These are phyloP conservation scores for Citrus hindsii DNA, from an alignment of 345 rosid genomes.

Conservation along the genomic window DNA sequence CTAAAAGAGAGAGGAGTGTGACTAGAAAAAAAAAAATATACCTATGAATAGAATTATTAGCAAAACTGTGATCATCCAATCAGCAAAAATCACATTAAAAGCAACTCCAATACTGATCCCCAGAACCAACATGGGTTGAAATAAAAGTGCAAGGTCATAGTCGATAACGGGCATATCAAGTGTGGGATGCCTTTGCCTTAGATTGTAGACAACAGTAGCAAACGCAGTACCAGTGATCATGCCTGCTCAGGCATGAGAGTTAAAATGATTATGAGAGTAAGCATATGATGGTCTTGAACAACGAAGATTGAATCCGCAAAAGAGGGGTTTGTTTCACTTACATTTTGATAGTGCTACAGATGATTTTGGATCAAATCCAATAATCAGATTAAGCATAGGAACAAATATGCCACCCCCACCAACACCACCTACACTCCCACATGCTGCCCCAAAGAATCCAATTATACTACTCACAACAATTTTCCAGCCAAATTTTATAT, in stretches of 20 bases:
- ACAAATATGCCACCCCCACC: constrained; percentile 57
- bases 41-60: constrained; percentile 42
- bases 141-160: constrained; percentile 49
- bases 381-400: constrained; percentile 46
- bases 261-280: not conserved
- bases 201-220: constrained; percentile 38
- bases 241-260: constrained; percentile 19
- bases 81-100: constrained; percentile 43
- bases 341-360: constrained; percentile 52
- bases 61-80: constrained; percentile 52
- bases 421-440: constrained; percentile 55
- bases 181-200: constrained; percentile 44
- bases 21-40: not conserved
- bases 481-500: constrained; percentile 38
- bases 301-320: not conserved
- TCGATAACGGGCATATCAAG: constrained; percentile 47
- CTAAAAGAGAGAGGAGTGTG: not conserved
- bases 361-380: constrained; percentile 51
- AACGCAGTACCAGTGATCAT: constrained; percentile 50
- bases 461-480: constrained; percentile 35
- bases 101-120: constrained; percentile 50
- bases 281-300: not conserved
- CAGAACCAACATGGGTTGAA: constrained; percentile 48
- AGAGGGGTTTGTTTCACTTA: constrained; percentile 5
- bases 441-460: constrained; percentile 51